phyloP scores from a whole-genome alignment of 2,329 filamentous ascomycete genomes.

The Exserohilum turcica region DNA sequence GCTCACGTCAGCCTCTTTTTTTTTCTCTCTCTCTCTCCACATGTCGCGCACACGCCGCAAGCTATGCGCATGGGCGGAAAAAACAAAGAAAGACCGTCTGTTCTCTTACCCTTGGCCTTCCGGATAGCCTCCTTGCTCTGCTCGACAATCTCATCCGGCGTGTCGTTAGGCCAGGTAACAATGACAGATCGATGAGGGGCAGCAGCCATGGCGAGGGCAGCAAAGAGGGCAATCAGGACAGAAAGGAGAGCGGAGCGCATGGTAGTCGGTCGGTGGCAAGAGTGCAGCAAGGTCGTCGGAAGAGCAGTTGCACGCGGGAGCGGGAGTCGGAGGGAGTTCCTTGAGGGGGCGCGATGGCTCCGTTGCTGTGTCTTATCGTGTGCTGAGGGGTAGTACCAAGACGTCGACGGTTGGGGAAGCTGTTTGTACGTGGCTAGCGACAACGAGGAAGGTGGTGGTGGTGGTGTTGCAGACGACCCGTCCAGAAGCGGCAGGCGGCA shows the following conservation, averaged over 20 bases:
- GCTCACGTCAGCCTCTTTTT: conserved; percentile 45
- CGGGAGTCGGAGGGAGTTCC: no score
- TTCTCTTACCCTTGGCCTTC: conserved; percentile 66
- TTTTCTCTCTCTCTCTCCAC: no score
- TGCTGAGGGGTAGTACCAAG: background rate
- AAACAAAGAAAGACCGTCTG: background rate
- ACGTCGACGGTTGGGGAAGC: background rate
- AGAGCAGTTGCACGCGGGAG: no score
- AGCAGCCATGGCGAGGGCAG: conserved; percentile 66
- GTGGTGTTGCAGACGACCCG: conserved; percentile 7
- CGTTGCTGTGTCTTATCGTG: background rate
- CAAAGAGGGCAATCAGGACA: conserved; percentile 63
- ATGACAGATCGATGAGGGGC: conserved; percentile 72
- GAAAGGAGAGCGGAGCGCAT: conserved; percentile 71
- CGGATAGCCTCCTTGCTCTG: conserved; percentile 73
- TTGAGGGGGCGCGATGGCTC: background rate
- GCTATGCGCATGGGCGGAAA: background rate
- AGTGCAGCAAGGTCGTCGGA: no score
- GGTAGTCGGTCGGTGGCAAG: conserved; percentile 33
- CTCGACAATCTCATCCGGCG: conserved; percentile 69
- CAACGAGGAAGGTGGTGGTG: conserved; percentile 9
- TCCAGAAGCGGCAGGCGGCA: conserved; percentile 15
- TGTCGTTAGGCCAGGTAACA: conserved; percentile 74
- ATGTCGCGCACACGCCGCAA: no score
- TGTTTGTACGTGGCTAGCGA: conserved; percentile 4